Percentiles rank a stretch among this genome's conserved stretches.
Evolutionary conservation across 129 eudicot genomes (phyloP).

Genomic region (Pittosporum tobira): DNA sequence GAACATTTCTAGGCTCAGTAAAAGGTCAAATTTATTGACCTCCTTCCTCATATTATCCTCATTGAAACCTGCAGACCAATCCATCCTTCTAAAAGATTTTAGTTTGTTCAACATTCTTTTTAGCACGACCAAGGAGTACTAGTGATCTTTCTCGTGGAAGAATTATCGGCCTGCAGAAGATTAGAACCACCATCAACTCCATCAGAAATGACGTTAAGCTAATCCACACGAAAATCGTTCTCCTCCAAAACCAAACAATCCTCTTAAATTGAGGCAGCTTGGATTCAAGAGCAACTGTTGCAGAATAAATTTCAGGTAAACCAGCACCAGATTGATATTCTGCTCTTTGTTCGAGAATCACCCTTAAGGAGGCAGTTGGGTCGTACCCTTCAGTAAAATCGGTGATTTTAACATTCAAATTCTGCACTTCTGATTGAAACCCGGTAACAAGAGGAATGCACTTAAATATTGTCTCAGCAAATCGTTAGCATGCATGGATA

Average conservation of each 20-base stretch:
- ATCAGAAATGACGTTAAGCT: conserved; percentile 24
- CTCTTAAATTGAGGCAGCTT: conserved; percentile 42
- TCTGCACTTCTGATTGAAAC: conserved; percentile 47
- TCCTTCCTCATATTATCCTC: no score
- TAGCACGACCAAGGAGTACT: neutral
- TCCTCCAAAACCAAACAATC: conserved; percentile 52
- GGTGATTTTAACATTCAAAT: conserved; percentile 26
- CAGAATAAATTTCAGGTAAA: conserved; percentile 50
- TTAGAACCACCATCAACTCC: conserved; percentile 23
- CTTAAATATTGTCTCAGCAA: conserved; percentile 27
- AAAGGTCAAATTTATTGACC: no score
- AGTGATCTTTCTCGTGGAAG: conserved; percentile 18
- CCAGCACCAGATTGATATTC: conserved; percentile 40
- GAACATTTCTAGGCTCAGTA: no score
- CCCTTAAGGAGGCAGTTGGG: conserved; percentile 47
- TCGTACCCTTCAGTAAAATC: conserved; percentile 44
- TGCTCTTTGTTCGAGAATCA: conserved; percentile 55
- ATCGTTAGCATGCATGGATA: conserved; percentile 44
- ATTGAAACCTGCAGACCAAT: no score
- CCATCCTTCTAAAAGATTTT: conserved; percentile 8
- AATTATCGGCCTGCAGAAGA: conserved; percentile 27
- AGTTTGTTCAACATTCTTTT: conserved; percentile 4
- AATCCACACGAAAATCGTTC: conserved; percentile 52
- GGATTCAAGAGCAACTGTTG: conserved; percentile 34
- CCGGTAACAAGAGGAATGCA: conserved; percentile 45